These are phyloP conservation scores for Prinsepia uniflora DNA, from an alignment of 306 rosid species.

Conservation along the genomic window DNA sequence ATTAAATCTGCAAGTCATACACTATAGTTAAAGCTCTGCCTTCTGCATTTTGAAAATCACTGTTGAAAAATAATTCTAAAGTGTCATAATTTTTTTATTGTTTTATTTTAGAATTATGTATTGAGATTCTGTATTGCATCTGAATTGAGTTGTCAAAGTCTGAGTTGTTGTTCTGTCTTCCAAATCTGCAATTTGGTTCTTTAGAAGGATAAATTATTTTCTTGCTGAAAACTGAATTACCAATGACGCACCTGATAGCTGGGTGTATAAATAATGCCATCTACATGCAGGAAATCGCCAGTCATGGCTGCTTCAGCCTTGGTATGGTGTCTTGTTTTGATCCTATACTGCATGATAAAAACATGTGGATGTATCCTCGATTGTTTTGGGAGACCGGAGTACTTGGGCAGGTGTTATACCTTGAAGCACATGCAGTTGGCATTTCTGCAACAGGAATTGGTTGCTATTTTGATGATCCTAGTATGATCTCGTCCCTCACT, in stretches of 20 bases:
- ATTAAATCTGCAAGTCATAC: neutral
- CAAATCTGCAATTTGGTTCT: neutral
- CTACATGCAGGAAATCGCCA: conserved; percentile 71
- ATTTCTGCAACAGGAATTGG: conserved; percentile 98
- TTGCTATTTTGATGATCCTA: conserved; percentile 92
- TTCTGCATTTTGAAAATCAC: too few species aligned
- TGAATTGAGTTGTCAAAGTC: neutral
- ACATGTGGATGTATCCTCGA: conserved; percentile 82
- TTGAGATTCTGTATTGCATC: neutral
- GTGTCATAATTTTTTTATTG: neutral
- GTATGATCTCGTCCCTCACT: conserved; percentile 34
- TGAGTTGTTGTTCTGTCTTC: conserved; percentile 2
- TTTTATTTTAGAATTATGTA: neutral
- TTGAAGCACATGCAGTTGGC: conserved; percentile 85
- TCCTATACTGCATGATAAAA: conserved; percentile 53
- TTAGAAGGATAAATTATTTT: neutral
- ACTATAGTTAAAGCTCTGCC: neutral
- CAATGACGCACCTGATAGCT: neutral
- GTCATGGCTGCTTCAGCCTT: conserved; percentile 95
- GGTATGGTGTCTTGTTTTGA: conserved; percentile 85
- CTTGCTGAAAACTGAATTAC: conserved; percentile 6
- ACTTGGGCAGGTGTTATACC: conserved; percentile 91
- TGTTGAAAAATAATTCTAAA: neutral
- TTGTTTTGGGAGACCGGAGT: conserved; percentile 99
- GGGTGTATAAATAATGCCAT: conserved; percentile 1